phyloP scores from a whole-genome alignment of 352 stramenopile genomes.

The Phytophthora citricola region DNA sequence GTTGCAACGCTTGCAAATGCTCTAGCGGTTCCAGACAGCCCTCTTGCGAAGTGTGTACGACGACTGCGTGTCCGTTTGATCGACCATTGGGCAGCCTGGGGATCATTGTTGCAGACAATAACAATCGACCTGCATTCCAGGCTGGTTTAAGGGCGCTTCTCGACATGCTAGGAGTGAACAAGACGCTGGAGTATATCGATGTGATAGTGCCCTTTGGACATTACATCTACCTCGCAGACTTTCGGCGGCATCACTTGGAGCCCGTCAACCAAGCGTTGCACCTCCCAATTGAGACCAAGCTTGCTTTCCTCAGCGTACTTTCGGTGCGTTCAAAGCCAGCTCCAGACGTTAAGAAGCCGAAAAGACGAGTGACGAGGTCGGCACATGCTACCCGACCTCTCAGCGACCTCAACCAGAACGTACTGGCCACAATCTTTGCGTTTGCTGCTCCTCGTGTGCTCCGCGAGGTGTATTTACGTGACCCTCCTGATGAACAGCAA shows the following conservation, averaged over 20 bases:
- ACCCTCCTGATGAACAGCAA: conserved; percentile 2
- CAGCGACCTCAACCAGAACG: conserved; percentile 17
- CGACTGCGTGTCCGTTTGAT: conserved; percentile 17
- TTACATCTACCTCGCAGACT: conserved; percentile 22
- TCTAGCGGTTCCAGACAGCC: background rate
- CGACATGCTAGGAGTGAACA: conserved; percentile 18
- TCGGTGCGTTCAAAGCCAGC: background rate
- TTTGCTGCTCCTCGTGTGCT: conserved; percentile 18
- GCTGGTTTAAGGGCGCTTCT: conserved; percentile 11
- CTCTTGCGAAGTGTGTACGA: conserved; percentile 24
- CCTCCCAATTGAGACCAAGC: conserved; percentile 15
- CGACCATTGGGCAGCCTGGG: conserved; percentile 19
- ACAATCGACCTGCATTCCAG: conserved; percentile 22
- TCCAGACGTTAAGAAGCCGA: background rate
- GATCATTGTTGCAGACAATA: conserved; percentile 12
- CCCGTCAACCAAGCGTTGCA: conserved; percentile 1
- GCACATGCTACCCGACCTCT: background rate
- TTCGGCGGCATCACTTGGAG: conserved; percentile 15
- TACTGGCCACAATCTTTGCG: conserved; percentile 20
- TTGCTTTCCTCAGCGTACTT: conserved; percentile 25
- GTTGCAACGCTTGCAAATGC: conserved; percentile 1
- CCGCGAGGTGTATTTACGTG: conserved; percentile 23
- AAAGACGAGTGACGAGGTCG: conserved; percentile 5
- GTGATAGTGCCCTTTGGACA: conserved; percentile 14
- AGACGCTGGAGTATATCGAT: conserved; percentile 24